A percentile compares a stretch with the other conserved stretches of the same genome.
phyloP scores from a whole-genome alignment of 75 land plant species.

The Cryptomeria japonica region DNA sequence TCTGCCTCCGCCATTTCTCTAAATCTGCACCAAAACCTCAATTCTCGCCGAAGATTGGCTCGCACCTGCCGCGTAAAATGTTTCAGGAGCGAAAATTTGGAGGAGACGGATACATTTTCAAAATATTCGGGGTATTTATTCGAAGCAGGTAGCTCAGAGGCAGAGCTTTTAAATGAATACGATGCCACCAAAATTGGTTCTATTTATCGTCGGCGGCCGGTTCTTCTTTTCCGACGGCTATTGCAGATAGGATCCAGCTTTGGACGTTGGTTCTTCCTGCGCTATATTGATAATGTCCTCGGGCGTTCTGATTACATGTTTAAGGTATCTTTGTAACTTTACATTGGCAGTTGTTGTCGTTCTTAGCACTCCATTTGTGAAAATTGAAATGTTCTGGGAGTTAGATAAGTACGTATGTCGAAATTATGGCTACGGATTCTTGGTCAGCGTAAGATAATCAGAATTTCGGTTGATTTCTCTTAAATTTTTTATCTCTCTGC shows the following conservation, averaged over 20 bases:
- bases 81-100: constrained; percentile 5
- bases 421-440: neutral
- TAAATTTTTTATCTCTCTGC: neutral
- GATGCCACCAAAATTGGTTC: constrained; percentile 39
- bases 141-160: constrained; percentile 49
- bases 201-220: constrained; percentile 56
- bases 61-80: neutral
- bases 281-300: constrained; percentile 53
- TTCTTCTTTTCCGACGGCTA: constrained; percentile 65
- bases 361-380: neutral
- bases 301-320: constrained; percentile 80
- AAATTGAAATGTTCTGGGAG: neutral
- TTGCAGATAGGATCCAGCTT: constrained; percentile 61
- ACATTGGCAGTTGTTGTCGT: neutral
- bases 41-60: neutral
- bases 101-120: constrained; percentile 61
- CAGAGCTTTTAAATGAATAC: constrained; percentile 63
- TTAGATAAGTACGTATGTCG: neutral
- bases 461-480: neutral
- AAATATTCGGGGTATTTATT: constrained; percentile 88
- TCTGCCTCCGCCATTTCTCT: neutral
- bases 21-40: neutral
- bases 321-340: constrained; percentile 43
- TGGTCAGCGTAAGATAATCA: neutral
- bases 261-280: constrained; percentile 70